Evolutionary conservation across 2,329 filamentous ascomycete genomes (phyloP), one percentile per base, ranked within the genome.

Genomic region (Talaromyces sp.): DNA sequence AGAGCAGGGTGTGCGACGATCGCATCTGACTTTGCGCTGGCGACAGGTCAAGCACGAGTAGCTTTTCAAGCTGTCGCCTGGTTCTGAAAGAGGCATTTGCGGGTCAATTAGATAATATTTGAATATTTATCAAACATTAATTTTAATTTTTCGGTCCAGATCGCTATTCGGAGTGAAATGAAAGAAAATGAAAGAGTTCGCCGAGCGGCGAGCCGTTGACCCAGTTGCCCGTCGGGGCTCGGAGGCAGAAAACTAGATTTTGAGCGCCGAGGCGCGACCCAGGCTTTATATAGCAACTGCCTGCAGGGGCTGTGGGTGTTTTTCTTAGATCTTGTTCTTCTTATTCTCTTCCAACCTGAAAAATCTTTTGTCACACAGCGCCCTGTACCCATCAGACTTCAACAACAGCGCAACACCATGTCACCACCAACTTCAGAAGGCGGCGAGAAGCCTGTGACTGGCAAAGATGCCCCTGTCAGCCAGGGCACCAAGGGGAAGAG

Each of bases 21-120:
- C 74, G 64, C 79, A 82, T 57, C 74, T 79, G 59, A 79, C 73
- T 63, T 79, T 79, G 27, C 77, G 70, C 30, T 73, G 73, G 44
- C 76, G 70, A 62, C 77, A 79, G 2, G 70, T 65, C 52, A 75
- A 64, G 62, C 77, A 79, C 40, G 72, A 71, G 55, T 64, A 57
- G 57, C 57, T 54, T 66, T 27, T 53, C 64, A 23, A 61, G 55
- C 36, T 59, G 53, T 34, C 30, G 18, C 30, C 28, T 53, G 2
- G 50, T 18, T 12, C 23, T 27, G 44, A 10, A 14, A 47, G 44
- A 47, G 44, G 44, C 44, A 47, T 47, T 47, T 10, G 18, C 3
- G 3, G n/a, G 36, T 40, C 36, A 40, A 12, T 47, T 47, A 23
- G 7, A 47, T 47, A 47, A 27, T 27, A 23, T 5, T 12, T 14